Base-by-base conservation (phyloP, 805 yeast species). In the Wickerhamiella occidentalis region DNA sequence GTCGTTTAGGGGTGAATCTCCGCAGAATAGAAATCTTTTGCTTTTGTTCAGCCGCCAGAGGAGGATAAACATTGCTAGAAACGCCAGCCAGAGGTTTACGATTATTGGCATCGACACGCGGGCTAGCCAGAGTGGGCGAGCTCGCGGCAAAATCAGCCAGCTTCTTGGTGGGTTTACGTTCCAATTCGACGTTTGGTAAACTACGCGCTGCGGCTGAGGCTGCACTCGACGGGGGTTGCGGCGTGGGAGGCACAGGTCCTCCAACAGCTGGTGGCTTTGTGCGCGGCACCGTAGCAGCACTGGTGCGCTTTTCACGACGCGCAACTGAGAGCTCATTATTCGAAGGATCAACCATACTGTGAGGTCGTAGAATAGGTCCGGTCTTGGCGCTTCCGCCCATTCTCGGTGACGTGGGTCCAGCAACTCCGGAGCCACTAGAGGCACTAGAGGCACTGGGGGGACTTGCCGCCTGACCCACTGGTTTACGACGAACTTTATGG, bases 61-160 rank as follows among this genome's bases (percentile, higher is more conserved):
- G 48, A 7, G 48, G 48, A 33, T 45, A 45, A 6, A 35, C 26
- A 18, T 42, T 42, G n/a, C 19, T 17, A 25, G 29, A 23, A 19
- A 51, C 36, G 3, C 51, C 28, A 18, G 50, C 53, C 18, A 52
- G 41, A 13, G 52, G 54, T 36, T 23, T 22, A 3, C 56, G 44
- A 7, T 23, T 4, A 33, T 11, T 3, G 25, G 33, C 11, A 7
- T 25, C 11, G 25, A 36, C 15, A n/a, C 21, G 30, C 23, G 41
- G 22, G 9, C 22, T 23, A 12, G 42, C 19, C 18, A 28, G n/a
- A 9, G 19, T 21, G 11, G 48, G 25, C 19, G 38, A 33, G 38
- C 38, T 33, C 9, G 43, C 35, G 3, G 48, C 48, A 15, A 45
- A 45, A 3, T 45, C 47, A n/a, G 40, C 47, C 5, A 45, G 23